A percentile compares a stretch with the other conserved stretches of the same genome.
Evolutionary conservation across 1,284 basidiomycete species (phyloP).

Genomic region (Ceratobasidium sp.): DNA sequence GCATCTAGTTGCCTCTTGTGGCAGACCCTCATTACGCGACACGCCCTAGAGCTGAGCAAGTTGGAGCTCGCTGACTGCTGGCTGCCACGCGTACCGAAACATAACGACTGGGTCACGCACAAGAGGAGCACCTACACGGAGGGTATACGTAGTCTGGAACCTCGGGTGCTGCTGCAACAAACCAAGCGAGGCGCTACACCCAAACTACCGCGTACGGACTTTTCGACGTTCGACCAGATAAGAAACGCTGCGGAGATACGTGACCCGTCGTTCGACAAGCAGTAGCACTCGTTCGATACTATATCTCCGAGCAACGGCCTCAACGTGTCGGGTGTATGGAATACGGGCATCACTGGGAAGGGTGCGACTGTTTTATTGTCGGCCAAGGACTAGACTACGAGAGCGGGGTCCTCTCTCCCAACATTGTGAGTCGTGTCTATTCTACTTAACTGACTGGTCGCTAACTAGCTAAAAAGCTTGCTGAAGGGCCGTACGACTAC

Average conservation of each 20-base stretch:
- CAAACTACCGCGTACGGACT: slow-evolving; percentile 52
- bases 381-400: slow-evolving; percentile 97
- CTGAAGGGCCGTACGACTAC: slow-evolving; percentile 94
- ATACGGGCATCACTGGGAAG: slow-evolving; percentile 85
- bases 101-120: slow-evolving; percentile 55
- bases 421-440: slow-evolving; percentile 80
- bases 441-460: not conserved
- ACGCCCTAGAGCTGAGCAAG: slow-evolving; percentile 76
- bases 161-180: slow-evolving; percentile 73
- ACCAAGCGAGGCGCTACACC: slow-evolving; percentile 65
- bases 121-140: slow-evolving; percentile 60
- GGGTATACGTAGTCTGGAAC: slow-evolving; percentile 69
- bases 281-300: slow-evolving; percentile 94
- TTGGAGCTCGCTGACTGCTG: slow-evolving; percentile 88
- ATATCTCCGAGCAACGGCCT: slow-evolving; percentile 69
- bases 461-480: slow-evolving; percentile 68
- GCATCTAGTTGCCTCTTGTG: too few species aligned
- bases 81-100: slow-evolving; percentile 78
- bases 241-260: slow-evolving; percentile 76
- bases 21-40: too few species aligned
- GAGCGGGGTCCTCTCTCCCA: slow-evolving; percentile 86
- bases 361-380: slow-evolving; percentile 89
- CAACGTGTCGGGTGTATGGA: slow-evolving; percentile 67
- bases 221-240: slow-evolving; percentile 63
- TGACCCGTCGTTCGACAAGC: slow-evolving; percentile 87